Conservation (phyloP, 345 rosid genomes). For the Gynandropsis gynandra region DNA sequence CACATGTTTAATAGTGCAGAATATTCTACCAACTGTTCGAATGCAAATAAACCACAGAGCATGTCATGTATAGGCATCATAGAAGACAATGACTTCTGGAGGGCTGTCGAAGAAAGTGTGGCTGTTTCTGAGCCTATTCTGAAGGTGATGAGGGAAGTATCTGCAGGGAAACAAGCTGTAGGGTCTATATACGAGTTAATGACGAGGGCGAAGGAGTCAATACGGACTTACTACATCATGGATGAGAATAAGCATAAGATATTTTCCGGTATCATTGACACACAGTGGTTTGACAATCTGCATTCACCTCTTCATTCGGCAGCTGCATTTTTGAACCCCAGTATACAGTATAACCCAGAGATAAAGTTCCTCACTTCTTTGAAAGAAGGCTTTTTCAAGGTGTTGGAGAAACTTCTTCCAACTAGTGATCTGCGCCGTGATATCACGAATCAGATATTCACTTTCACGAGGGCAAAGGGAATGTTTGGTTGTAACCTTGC, state of each 20-base stretch:
- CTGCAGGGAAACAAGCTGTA: constrained; percentile 67
- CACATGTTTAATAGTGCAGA: constrained; percentile 72
- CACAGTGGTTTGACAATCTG: constrained; percentile 74
- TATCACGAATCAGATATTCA: constrained; percentile 65
- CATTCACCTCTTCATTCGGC: constrained; percentile 84
- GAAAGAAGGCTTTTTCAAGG: constrained; percentile 78
- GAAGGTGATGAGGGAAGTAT: constrained; percentile 73
- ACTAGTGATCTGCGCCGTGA: constrained; percentile 83
- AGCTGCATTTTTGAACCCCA: constrained; percentile 78
- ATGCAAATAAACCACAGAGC: constrained; percentile 58
- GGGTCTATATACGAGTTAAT: constrained; percentile 78
- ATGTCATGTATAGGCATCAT: constrained; percentile 43
- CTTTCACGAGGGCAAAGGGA: constrained; percentile 66
- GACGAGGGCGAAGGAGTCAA: constrained; percentile 78
- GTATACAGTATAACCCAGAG: constrained; percentile 78
- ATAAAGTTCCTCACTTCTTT: constrained; percentile 57
- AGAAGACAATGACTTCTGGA: constrained; percentile 77
- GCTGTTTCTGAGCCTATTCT: constrained; percentile 87
- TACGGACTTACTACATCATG: constrained; percentile 83
- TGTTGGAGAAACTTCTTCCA: constrained; percentile 77
- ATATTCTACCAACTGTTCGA: constrained; percentile 42
- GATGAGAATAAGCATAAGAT: constrained; percentile 78
- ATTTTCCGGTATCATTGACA: constrained; percentile 65
- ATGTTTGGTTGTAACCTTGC: constrained; percentile 81
- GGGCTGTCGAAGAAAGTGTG: constrained; percentile 72